phyloP scores from a whole-genome alignment of 116 monocot species.

The Posidonia oceanica region DNA sequence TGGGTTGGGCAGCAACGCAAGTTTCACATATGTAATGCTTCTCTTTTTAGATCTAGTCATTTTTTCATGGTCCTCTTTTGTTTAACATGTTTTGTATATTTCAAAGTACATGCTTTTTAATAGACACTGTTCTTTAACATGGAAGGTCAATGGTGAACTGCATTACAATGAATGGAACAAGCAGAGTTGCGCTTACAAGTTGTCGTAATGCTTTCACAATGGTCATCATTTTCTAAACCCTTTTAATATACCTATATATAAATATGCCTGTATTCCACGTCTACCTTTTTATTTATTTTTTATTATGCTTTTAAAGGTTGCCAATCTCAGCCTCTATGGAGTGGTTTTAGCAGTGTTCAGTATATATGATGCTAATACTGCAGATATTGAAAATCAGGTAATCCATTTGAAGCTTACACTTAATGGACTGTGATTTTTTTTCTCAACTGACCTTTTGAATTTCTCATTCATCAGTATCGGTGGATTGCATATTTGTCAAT shows the following conservation, averaged over 20 bases:
- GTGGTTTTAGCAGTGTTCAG: slow-evolving; percentile 73
- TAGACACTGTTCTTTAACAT: slow-evolving; percentile 1
- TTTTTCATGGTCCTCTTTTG: neutral
- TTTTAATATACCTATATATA: neutral
- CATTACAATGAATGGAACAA: slow-evolving; percentile 68
- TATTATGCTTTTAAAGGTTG: slow-evolving; percentile 38
- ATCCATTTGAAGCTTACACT: neutral
- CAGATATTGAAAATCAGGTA: slow-evolving; percentile 65
- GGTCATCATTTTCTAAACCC: slow-evolving; percentile 20
- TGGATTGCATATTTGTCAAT: slow-evolving; percentile 93
- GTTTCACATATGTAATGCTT: slow-evolving; percentile 86
- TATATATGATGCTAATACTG: slow-evolving; percentile 29
- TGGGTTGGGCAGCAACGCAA: slow-evolving; percentile 94
- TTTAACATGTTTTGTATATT: neutral
- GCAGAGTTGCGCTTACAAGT: slow-evolving; percentile 81
- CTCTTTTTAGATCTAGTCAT: no score
- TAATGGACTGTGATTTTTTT: neutral
- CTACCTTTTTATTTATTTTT: neutral
- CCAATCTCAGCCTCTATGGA: slow-evolving; percentile 85
- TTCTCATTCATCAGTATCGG: slow-evolving; percentile 46
- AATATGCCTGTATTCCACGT: no score
- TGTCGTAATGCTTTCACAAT: slow-evolving; percentile 99
- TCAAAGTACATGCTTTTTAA: neutral
- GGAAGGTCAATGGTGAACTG: slow-evolving; percentile 93
- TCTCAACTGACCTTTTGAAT: neutral